Evolutionary conservation across 1,139 yeast genomes (phyloP), one percentile per base, ranked within the genome.

Genomic region (Arxiozyma telluris): DNA sequence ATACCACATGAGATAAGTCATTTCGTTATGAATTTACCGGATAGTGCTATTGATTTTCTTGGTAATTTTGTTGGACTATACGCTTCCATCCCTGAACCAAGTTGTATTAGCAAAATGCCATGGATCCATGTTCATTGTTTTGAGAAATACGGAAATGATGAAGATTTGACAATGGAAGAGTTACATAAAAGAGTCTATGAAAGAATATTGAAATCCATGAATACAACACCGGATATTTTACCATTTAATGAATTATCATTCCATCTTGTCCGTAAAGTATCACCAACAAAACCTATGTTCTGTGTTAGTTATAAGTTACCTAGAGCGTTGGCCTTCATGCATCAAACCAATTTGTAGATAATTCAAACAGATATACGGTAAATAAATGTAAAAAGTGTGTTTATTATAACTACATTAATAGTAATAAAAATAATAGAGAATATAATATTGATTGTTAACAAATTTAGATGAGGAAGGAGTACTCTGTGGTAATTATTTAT

Each of bases 271-370:
- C 80, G 98, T 64, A 84, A 83, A 67, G 98, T 94, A 17, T 93
- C 98, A 0, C 98, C 98, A 2, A 89, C 97, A 1, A 94, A 93
- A 68, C 93, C 93, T 41, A 93, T 93, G 98, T 91, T 81, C 67
- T 90, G 98, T 69, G 87, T 88, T 4, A 76, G 91, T 11, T 90
- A 91, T 71, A 71, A 71, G 61, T 75, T 93, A 46, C 98, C 98
- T 0, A 76, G 76, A 56, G 84, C 80, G 57, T 89, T 91, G 41
- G 96, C 96, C 1, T 84, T 82, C 58, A 34, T 34, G n/a, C 39
- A 12, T 34, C 39, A 34, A 34, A 8, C 9, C 39, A 34, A 34
- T 34, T 34, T 4, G n/a, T 34, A 15, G 39, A 34, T 34, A 34
- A 34, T 34, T 30, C 11, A 30, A 12, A 15, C n/a, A 34, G 6